phyloP scores from a whole-genome alignment of 345 rosid species.

The Trapa incisa region DNA sequence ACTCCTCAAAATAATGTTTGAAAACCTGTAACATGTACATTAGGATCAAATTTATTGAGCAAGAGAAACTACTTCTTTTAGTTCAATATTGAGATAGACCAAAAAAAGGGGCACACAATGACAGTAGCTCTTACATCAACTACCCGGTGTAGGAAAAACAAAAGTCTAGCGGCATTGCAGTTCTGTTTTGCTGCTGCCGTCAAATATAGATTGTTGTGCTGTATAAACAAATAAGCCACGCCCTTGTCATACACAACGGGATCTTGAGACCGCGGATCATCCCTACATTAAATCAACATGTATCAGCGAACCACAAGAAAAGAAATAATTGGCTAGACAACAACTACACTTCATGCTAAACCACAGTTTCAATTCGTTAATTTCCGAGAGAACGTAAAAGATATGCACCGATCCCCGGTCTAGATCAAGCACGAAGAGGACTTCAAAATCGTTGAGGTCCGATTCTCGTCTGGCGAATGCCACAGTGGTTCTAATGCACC shows the following conservation, averaged over 20 bases:
- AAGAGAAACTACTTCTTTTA: neutral
- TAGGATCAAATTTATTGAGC: neutral
- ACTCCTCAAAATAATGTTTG: constrained; percentile 94
- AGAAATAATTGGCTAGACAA: neutral
- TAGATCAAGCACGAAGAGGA: neutral
- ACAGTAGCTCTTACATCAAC: constrained; percentile 58
- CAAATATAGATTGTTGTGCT: constrained; percentile 83
- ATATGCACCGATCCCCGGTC: too few species aligned
- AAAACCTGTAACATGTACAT: constrained; percentile 39
- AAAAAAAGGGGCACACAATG: neutral
- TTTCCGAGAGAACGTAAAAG: neutral
- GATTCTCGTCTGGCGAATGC: neutral
- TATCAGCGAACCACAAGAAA: neutral
- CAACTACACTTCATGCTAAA: too few species aligned
- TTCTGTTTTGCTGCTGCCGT: constrained; percentile 88
- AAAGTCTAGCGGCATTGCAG: constrained; percentile 91
- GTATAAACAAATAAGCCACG: constrained; percentile 82
- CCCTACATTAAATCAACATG: constrained; percentile 33
- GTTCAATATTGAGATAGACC: neutral
- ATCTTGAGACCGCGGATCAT: constrained; percentile 87
- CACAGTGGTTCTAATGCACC: neutral
- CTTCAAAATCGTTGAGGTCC: neutral
- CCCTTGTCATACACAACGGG: constrained; percentile 97
- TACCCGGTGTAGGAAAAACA: constrained; percentile 76
- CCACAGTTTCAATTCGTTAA: neutral